Conservation (phyloP, 148 eudicot genomes). For the Rhododendron molle region DNA sequence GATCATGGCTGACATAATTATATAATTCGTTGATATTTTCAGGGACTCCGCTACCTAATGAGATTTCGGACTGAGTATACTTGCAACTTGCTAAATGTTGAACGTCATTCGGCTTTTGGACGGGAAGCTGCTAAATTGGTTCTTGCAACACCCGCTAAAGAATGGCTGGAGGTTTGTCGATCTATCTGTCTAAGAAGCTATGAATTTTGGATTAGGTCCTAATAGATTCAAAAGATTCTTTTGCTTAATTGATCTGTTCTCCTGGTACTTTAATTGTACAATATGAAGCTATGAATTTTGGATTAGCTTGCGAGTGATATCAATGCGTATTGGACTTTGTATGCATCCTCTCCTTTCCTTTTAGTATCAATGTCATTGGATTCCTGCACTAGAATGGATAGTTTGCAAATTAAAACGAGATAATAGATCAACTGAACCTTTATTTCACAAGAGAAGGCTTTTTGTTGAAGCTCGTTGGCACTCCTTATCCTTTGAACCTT, state of each 20-base stretch:
- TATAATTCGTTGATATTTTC: conserved; percentile 9
- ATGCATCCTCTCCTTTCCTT: background rate
- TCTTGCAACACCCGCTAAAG: conserved; percentile 30
- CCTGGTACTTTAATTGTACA: background rate
- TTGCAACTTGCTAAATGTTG: conserved; percentile 72
- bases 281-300: background rate
- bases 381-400: background rate
- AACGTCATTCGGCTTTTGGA: conserved; percentile 81
- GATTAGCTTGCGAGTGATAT: no score
- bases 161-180: conserved; percentile 35
- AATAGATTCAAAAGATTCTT: background rate
- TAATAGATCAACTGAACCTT: background rate
- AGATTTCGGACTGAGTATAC: conserved; percentile 79
- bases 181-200: background rate
- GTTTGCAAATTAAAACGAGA: background rate
- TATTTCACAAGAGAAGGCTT: background rate
- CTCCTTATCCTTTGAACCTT: no score
- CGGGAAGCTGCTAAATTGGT: conserved; percentile 80
- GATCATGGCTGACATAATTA: background rate
- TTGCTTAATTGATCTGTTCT: background rate
- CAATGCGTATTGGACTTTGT: background rate
- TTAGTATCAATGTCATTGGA: background rate
- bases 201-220: background rate
- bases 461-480: no score
- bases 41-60: conserved; percentile 92